phyloP scores from a whole-genome alignment of 192 early-diverging fungal genomes.

The Dimargaris cristalligena region DNA sequence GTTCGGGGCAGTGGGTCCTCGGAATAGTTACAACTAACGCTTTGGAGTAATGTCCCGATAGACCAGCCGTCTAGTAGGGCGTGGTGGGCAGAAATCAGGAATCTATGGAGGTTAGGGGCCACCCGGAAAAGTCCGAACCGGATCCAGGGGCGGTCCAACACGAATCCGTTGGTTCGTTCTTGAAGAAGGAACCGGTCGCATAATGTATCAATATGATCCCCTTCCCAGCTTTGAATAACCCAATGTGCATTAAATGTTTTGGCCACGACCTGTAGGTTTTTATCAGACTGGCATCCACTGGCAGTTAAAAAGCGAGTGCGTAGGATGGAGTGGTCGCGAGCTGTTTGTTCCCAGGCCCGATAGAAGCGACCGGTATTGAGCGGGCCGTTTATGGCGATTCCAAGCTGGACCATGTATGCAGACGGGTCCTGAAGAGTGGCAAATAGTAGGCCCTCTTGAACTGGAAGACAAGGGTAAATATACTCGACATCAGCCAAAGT shows the following conservation, averaged over 20 bases:
- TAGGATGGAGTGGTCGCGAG: neutral
- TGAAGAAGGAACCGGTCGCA: neutral
- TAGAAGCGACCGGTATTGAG: neutral
- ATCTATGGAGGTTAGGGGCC: neutral
- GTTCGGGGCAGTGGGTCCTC: too few relatives aligned
- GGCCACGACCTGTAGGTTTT: neutral
- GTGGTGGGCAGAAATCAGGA: neutral
- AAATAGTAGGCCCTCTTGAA: neutral
- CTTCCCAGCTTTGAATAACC: neutral
- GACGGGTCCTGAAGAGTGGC: neutral
- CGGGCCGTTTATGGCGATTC: neutral
- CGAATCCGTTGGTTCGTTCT: neutral
- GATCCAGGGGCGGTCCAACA: neutral
- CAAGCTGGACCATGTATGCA: slow-evolving; percentile 7
- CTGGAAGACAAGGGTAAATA: neutral
- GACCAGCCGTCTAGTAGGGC: too few relatives aligned
- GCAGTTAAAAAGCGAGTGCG: neutral
- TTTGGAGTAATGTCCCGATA: too few relatives aligned
- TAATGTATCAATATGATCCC: neutral
- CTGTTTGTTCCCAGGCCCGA: neutral
- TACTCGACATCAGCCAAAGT: neutral
- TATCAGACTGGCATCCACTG: neutral
- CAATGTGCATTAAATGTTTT: neutral
- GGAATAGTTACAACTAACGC: too few relatives aligned
- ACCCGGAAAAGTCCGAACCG: neutral